Conservation (phyloP, 345 rosid species). For the Euphorbia peplus region DNA sequence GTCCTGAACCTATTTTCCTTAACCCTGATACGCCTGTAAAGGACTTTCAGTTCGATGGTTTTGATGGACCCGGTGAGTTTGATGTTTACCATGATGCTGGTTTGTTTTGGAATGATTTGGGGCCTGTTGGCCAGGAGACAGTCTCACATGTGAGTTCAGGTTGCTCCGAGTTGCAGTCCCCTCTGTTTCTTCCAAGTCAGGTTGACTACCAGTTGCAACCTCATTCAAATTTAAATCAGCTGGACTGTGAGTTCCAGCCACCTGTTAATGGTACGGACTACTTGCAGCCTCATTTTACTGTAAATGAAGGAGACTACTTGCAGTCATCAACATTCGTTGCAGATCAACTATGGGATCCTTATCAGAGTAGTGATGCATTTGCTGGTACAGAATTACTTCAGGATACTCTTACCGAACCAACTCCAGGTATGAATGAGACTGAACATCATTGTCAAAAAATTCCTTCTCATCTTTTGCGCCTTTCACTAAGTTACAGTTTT, state of each 20-base stretch:
- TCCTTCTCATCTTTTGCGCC: constrained; percentile 18
- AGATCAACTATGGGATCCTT: constrained; percentile 41
- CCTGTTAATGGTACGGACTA: not conserved
- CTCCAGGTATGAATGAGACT: constrained; percentile 47
- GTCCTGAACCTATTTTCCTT: constrained; percentile 32
- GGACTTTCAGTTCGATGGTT: constrained; percentile 28
- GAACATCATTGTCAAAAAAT: constrained; percentile 5
- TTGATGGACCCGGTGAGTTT: constrained; percentile 43
- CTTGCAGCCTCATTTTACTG: constrained; percentile 1
- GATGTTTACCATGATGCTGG: constrained; percentile 49
- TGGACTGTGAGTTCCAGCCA: constrained; percentile 9
- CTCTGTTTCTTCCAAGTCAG: not conserved
- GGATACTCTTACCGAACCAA: constrained; percentile 16
- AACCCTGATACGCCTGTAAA: constrained; percentile 24
- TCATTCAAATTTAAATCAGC: constrained; percentile 3
- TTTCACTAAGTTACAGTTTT: constrained; percentile 26
- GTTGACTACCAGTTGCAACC: constrained; percentile 20
- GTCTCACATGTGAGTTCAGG: constrained; percentile 7
- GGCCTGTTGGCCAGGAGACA: constrained; percentile 31
- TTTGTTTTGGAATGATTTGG: constrained; percentile 45
- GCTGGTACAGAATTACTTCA: constrained; percentile 23
- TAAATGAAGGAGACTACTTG: not conserved
- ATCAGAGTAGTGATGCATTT: constrained; percentile 25
- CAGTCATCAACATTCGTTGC: constrained; percentile 14
- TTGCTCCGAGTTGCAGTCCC: not conserved